A percentile compares a stretch with the other conserved stretches of the same genome.
These are phyloP conservation scores for Leucosporidium scottii DNA, from an alignment of 768 basidiomycete genomes.

Conservation along the genomic window DNA sequence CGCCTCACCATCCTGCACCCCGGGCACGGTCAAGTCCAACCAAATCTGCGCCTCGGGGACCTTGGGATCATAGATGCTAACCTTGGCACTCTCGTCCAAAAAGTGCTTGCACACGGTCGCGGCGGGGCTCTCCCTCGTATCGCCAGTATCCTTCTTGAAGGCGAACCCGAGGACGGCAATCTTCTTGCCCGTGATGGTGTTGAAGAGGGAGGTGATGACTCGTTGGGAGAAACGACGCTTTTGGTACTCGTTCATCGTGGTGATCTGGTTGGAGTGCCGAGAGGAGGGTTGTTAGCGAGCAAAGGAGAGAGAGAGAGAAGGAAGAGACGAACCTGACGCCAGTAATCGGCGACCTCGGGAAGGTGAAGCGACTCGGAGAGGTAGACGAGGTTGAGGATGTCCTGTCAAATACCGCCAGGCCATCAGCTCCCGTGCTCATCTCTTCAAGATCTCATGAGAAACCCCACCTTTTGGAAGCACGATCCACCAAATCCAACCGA, in stretches of 20 bases:
- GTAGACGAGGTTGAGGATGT: conserved; percentile 98
- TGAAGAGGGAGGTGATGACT: conserved; percentile 96
- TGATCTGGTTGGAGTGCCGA: conserved; percentile 55
- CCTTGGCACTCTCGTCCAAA: conserved; percentile 73
- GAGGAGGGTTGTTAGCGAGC: background rate
- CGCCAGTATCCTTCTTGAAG: conserved; percentile 98
- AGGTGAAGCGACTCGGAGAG: conserved; percentile 88
- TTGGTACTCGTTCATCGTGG: conserved; percentile 98
- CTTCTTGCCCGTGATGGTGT: conserved; percentile 93
- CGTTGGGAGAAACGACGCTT: conserved; percentile 91
- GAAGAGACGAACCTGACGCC: conserved; percentile 51
- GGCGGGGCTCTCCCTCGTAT: conserved; percentile 94
- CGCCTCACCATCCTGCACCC: conserved; percentile 51
- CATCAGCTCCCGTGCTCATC: too few species aligned
- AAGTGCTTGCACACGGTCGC: conserved; percentile 93
- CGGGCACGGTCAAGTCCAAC: conserved; percentile 48
- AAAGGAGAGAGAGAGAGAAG: background rate
- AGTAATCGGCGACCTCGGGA: conserved; percentile 95
- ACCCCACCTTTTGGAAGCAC: background rate
- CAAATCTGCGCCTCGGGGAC: conserved; percentile 79
- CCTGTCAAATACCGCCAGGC: too few species aligned
- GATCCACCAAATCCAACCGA: conserved; percentile 95
- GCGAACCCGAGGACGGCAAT: conserved; percentile 97
- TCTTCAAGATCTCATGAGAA: too few species aligned
- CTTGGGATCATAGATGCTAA: conserved; percentile 88